Evolutionary conservation across 768 basidiomycete genomes (phyloP), one percentile per base, ranked within the genome.

Genomic region (Flagelloscypha sp.): DNA sequence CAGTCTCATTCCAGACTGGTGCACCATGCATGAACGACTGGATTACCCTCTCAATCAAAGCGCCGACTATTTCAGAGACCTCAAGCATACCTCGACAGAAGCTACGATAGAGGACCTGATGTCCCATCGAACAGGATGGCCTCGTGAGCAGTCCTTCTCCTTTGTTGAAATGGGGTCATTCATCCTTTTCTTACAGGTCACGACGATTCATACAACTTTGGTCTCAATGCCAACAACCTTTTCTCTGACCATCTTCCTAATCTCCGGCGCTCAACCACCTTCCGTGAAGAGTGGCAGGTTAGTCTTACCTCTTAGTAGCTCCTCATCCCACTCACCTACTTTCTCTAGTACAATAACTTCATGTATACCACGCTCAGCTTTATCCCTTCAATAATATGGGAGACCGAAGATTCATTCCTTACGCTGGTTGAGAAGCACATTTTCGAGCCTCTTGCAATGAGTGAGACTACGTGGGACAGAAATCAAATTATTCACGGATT

Each of bases 341-440:
- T n/a, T n/a, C n/a, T 64, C 27, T 56, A 58, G 29, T 56, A 57
- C 41, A 49, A 44, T 39, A 58, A 57, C 38, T 45, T 48, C 28
- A 52, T 54, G 55, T 60, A 60, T 20, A 41, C 36, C 3, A 32
- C 50, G 2, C 33, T 60, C 10, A 54, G 56, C 0, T 53, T 50
- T 33, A 36, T 62, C 15, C 57, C 54, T 1, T 47, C 55, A 1
- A 37, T 36, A 1, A 43, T 58, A 13, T 53, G 50, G 6, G 48
- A 50, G 3, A 50, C 50, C 9, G 50, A 50, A 24, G 42, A 44
- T 1, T 43, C 52, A 5, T 48, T 56, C 28, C 47, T 52, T 7
- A 44, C 44, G n/a, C 58, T 55, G 44, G 52, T 59, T 27, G 50
- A 49, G 34, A 44, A 51, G 4, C 42, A 50, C 30, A 55, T 59